These are phyloP conservation scores for Fraxinus anomala DNA, from an alignment of 257 asterid genomes.

Conservation along the genomic window DNA sequence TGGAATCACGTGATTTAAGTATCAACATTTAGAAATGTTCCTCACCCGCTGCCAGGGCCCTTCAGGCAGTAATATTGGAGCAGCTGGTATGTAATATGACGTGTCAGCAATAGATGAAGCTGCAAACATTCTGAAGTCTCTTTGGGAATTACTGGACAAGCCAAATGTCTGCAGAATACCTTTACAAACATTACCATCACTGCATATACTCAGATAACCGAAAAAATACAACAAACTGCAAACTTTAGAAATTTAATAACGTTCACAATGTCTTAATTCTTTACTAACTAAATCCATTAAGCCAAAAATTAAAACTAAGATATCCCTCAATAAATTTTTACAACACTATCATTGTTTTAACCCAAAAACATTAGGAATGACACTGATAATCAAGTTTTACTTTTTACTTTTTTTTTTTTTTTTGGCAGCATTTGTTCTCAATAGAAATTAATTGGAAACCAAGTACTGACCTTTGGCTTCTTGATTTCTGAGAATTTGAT, in stretches of 20 bases:
- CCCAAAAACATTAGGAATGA: not conserved
- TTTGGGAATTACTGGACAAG: constrained; percentile 27
- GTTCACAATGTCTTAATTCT: not conserved
- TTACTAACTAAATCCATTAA: not conserved
- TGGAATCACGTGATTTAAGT: not conserved
- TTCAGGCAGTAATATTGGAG: constrained; percentile 81
- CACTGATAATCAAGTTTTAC: not conserved
- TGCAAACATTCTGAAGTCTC: constrained; percentile 49
- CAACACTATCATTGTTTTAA: not conserved
- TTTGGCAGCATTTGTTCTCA: no score
- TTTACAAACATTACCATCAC: constrained; percentile 4
- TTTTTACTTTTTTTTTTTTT: no score
- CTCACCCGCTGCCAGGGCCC: constrained; percentile 88
- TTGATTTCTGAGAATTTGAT: constrained; percentile 36
- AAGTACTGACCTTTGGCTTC: constrained; percentile 46
- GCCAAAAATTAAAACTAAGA: not conserved
- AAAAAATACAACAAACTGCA: constrained; percentile 5
- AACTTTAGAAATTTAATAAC: not conserved
- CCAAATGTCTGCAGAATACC: constrained; percentile 43
- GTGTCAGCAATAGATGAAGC: constrained; percentile 44
- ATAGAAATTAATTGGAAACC: not conserved
- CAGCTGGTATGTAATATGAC: constrained; percentile 76
- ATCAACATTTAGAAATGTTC: not conserved
- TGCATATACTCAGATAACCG: not conserved
- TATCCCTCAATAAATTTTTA: not conserved